A percentile compares a stretch with the other conserved stretches of the same genome.
Conservation (phyloP, 1,284 basidiomycete species). For the Sphagnurus paluster region DNA sequence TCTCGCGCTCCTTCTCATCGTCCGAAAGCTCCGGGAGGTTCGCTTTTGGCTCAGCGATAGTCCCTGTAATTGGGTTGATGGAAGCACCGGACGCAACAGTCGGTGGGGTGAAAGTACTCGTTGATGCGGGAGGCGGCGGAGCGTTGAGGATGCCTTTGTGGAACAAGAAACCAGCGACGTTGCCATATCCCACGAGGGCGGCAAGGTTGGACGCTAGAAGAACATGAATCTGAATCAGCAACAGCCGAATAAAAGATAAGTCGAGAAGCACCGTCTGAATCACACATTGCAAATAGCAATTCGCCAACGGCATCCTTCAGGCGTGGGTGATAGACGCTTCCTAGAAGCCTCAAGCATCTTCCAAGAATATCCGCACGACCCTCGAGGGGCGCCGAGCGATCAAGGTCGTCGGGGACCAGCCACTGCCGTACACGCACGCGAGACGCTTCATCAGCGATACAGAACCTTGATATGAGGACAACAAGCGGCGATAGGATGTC, state of each 20-base stretch:
- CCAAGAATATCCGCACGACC: conserved; percentile 73
- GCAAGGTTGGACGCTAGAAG: conserved; percentile 63
- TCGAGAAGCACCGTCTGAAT: conserved; percentile 68
- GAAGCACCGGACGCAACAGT: conserved; percentile 43
- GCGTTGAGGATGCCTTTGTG: conserved; percentile 80
- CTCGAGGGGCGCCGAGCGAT: conserved; percentile 77
- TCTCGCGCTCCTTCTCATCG: conserved; percentile 89
- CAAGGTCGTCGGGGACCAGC: conserved; percentile 75
- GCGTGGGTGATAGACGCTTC: conserved; percentile 68
- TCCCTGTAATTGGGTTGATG: conserved; percentile 83
- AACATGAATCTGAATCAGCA: not conserved
- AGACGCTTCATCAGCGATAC: conserved; percentile 58
- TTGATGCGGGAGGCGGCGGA: conserved; percentile 32
- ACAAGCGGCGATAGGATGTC: conserved; percentile 77
- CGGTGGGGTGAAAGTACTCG: conserved; percentile 37
- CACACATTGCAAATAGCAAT: conserved; percentile 79
- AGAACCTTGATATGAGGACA: conserved; percentile 71
- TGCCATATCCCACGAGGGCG: conserved; percentile 85
- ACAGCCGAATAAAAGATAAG: not conserved
- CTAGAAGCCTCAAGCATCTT: conserved; percentile 75
- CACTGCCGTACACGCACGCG: conserved; percentile 58
- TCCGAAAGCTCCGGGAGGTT: conserved; percentile 72
- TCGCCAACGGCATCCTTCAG: conserved; percentile 82
- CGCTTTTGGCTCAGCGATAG: conserved; percentile 41
- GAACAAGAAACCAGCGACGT: conserved; percentile 90